A percentile compares a stretch with the other conserved stretches of the same genome.
Evolutionary conservation across 768 basidiomycete genomes (phyloP).

Genomic region (Baorangia bicolor): DNA sequence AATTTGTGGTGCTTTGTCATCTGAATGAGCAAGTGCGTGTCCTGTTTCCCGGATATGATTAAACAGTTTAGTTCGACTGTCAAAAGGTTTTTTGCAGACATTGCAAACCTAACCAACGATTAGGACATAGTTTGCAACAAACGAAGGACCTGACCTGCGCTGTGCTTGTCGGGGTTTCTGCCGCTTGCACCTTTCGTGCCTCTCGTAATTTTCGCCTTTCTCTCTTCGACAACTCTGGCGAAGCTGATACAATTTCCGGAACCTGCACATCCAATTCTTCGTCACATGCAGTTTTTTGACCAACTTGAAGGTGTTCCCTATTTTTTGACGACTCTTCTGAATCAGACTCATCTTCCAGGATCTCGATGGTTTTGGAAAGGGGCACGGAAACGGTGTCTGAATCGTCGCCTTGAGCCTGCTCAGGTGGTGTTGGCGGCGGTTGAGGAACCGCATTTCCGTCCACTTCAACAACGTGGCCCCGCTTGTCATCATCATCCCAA

Average conservation of each 20-base stretch:
- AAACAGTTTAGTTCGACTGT: conserved; percentile 74
- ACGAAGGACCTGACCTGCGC: conserved; percentile 8
- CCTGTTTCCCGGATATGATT: conserved; percentile 67
- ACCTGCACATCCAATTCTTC: background rate
- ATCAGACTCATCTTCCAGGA: conserved; percentile 5
- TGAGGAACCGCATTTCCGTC: conserved; percentile 6
- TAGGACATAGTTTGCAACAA: conserved; percentile 6
- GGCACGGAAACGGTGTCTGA: background rate
- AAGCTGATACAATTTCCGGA: background rate
- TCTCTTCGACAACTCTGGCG: conserved; percentile 59
- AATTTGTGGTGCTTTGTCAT: conserved; percentile 25
- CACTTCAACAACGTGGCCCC: conserved; percentile 12
- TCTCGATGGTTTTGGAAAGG: background rate
- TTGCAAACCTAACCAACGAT: conserved; percentile 51
- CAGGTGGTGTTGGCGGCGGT: conserved; percentile 17
- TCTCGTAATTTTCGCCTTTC: conserved; percentile 81
- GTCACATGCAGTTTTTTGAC: background rate
- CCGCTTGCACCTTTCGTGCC: conserved; percentile 54
- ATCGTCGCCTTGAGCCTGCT: background rate
- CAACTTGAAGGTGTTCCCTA: background rate
- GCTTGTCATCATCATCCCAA: conserved; percentile 21
- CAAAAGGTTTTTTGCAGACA: conserved; percentile 61
- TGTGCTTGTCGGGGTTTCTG: background rate
- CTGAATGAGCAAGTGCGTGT: conserved; percentile 56
- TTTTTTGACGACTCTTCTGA: conserved; percentile 9